A percentile compares a stretch with the other conserved stretches of the same genome.
These are phyloP conservation scores for Hypoxylon fuscum DNA, from an alignment of 495 filamentous ascomycete genomes.

Conservation along the genomic window DNA sequence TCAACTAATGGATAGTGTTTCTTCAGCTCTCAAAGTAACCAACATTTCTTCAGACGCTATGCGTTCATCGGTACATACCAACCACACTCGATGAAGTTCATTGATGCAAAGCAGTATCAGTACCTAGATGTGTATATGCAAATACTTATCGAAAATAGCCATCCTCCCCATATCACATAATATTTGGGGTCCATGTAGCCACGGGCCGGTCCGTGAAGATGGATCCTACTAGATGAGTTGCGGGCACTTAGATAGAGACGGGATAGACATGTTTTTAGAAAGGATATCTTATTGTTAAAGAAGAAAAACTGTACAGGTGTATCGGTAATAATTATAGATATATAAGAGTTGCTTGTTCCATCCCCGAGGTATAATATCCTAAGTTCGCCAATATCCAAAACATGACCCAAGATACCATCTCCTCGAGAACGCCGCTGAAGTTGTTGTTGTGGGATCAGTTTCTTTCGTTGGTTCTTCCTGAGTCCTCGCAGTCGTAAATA, in stretches of 20 bases:
- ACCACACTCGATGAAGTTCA: not conserved
- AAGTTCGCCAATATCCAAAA: constrained; percentile 32
- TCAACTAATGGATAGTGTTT: not conserved
- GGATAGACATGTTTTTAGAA: not conserved
- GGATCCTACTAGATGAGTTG: not conserved
- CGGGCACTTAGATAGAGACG: not conserved
- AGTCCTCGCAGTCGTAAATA: constrained; percentile 21
- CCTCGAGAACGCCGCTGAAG: constrained; percentile 35
- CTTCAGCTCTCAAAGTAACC: constrained; percentile 6
- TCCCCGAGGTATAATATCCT: constrained; percentile 38
- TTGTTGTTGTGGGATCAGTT: constrained; percentile 14
- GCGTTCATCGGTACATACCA: not conserved
- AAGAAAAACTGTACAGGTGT: constrained; percentile 21
- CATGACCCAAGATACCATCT: constrained; percentile 24
- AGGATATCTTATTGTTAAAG: constrained; percentile 16
- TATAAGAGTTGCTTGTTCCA: constrained; percentile 14
- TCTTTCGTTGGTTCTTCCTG: constrained; percentile 12
- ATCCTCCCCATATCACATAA: not conserved
- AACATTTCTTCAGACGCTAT: not conserved
- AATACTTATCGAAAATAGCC: too few relatives aligned
- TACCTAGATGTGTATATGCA: not conserved
- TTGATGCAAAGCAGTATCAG: too few relatives aligned
- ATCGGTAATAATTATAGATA: constrained; percentile 25
- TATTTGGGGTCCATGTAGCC: not conserved
- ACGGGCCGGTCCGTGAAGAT: not conserved